A percentile compares a stretch with the other conserved stretches of the same genome.
These are phyloP conservation scores for Phialocephala subalpina DNA, from an alignment of 2,329 filamentous ascomycete genomes.

Conservation along the genomic window DNA sequence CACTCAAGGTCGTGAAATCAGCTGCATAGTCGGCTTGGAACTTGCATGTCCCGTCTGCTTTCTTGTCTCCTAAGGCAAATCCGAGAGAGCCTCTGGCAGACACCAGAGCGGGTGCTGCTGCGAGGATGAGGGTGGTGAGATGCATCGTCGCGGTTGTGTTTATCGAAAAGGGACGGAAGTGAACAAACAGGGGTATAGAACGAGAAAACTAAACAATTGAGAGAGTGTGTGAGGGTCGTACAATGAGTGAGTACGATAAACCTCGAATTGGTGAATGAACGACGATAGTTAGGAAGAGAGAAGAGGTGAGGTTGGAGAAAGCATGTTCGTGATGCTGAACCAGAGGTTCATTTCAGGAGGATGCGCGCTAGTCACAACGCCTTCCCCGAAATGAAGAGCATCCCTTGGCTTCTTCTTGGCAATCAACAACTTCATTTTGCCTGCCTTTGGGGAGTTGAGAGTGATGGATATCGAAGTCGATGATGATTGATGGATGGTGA, in stretches of 20 bases:
- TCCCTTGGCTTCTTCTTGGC: slow-evolving; percentile 14
- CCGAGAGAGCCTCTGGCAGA: slow-evolving; percentile 64
- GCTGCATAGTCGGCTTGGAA: slow-evolving; percentile 65
- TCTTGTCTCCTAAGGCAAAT: slow-evolving; percentile 72
- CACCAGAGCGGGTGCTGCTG: slow-evolving; percentile 54
- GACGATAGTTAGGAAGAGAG: slow-evolving; percentile 11
- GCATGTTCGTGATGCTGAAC: slow-evolving; percentile 3
- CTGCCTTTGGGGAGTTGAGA: background rate
- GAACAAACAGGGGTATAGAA: slow-evolving; percentile 17
- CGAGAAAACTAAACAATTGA: slow-evolving; percentile 5
- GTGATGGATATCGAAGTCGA: background rate
- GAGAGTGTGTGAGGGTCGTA: slow-evolving; percentile 24
- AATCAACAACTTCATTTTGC: background rate
- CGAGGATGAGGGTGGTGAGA: slow-evolving; percentile 32
- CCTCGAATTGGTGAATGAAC: slow-evolving; percentile 16
- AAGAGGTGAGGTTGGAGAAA: slow-evolving; percentile 8
- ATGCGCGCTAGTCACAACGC: slow-evolving; percentile 14
- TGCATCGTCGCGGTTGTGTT: slow-evolving; percentile 17
- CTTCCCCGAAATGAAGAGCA: slow-evolving; percentile 10
- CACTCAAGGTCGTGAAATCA: slow-evolving; percentile 69
- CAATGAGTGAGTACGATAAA: slow-evolving; percentile 31
- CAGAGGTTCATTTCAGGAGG: slow-evolving; percentile 13
- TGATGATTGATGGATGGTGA: background rate
- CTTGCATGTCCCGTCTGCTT: slow-evolving; percentile 69
- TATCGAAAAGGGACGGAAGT: slow-evolving; percentile 3